Percentiles rank a stretch among this genome's conserved stretches.
phyloP scores from a whole-genome alignment of 2,329 filamentous ascomycete species.

The Hyphodiscus sp. region DNA sequence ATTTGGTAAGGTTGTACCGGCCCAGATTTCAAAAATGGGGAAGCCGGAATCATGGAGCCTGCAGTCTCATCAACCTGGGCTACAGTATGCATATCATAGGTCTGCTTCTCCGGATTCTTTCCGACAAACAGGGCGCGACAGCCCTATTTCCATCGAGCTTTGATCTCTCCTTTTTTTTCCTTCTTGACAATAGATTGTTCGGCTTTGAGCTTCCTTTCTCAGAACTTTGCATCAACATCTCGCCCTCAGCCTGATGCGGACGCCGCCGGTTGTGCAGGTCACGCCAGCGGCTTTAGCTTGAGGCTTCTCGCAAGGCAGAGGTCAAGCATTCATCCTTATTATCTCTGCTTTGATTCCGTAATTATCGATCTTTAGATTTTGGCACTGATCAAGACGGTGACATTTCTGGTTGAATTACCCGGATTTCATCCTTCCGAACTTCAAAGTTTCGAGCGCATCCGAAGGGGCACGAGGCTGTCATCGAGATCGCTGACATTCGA shows the following conservation, averaged over 20 bases:
- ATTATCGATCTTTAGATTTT: background rate
- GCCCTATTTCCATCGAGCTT: background rate
- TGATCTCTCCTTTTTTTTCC: background rate
- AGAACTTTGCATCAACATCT: background rate
- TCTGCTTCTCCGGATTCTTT: background rate
- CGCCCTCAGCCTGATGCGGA: background rate
- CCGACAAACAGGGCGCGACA: background rate
- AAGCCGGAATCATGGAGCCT: background rate
- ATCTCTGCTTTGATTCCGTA: background rate
- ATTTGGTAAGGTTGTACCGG: background rate
- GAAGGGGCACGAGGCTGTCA: background rate
- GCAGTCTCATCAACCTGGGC: background rate
- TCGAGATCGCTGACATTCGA: background rate
- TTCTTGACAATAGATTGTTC: background rate
- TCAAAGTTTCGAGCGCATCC: background rate
- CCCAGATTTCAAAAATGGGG: background rate
- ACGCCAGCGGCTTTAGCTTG: background rate
- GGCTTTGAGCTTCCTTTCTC: background rate
- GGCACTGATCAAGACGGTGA: background rate
- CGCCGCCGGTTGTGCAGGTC: background rate
- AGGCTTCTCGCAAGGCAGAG: background rate
- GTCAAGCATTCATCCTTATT: background rate
- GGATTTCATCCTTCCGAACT: background rate
- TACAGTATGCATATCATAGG: background rate
- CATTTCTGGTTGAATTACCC: background rate